phyloP scores from a whole-genome alignment of 345 rosid genomes.

The Lepidium didymum region DNA sequence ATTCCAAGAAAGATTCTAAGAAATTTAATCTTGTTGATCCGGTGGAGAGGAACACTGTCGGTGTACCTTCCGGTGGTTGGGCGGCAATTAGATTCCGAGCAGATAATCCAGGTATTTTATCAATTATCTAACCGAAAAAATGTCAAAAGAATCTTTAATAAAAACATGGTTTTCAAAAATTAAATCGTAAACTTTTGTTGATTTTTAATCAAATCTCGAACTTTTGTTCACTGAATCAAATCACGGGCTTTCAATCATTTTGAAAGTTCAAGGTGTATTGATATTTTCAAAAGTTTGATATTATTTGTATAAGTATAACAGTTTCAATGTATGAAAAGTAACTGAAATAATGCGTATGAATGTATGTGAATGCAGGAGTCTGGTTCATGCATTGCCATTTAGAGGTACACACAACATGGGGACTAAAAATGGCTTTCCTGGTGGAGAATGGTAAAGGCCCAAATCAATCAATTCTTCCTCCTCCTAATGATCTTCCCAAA shows the following conservation, averaged over 20 bases:
- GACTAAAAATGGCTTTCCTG: slow-evolving; percentile 92
- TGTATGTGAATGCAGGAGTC: slow-evolving; percentile 29
- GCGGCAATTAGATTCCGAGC: slow-evolving; percentile 75
- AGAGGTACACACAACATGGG: slow-evolving; percentile 89
- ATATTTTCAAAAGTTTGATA: too few species aligned
- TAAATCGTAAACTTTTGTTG: too few species aligned
- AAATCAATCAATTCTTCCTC: slow-evolving; percentile 70
- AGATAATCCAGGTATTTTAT: slow-evolving; percentile 73
- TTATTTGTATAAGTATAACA: too few species aligned
- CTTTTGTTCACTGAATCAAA: too few species aligned
- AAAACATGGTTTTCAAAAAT: too few species aligned
- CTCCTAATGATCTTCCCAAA: slow-evolving; percentile 86
- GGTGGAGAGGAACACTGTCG: slow-evolving; percentile 81
- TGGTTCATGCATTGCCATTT: slow-evolving; percentile 35
- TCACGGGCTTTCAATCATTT: too few species aligned
- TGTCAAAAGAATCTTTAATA: too few species aligned
- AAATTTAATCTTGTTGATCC: slow-evolving; percentile 83
- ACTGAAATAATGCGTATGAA: background rate
- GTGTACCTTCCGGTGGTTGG: slow-evolving; percentile 95
- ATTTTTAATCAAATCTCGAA: too few species aligned
- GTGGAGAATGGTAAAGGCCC: slow-evolving; percentile 90
- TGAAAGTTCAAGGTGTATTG: too few species aligned
- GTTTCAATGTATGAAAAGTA: background rate
- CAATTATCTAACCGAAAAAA: background rate
- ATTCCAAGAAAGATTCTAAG: slow-evolving; percentile 44